A percentile compares a stretch with the other conserved stretches of the same genome.
phyloP scores from a whole-genome alignment of 1,139 yeast genomes.

The Kodamaea sp. region DNA sequence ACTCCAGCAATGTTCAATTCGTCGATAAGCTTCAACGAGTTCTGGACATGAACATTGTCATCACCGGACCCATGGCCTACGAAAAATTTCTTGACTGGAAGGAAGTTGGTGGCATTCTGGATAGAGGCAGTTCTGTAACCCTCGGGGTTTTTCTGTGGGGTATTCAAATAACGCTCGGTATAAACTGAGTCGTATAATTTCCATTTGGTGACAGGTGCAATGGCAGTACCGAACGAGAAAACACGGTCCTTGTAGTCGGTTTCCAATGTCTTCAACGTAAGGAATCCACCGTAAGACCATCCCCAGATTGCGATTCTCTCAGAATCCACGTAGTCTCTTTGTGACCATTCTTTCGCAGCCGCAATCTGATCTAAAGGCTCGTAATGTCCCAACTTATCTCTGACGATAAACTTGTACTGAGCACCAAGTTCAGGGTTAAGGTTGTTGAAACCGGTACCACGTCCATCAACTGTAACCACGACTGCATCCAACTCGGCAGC shows the following conservation, averaged over 20 bases:
- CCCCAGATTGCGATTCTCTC: conserved; percentile 74
- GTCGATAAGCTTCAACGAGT: conserved; percentile 65
- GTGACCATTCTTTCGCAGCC: conserved; percentile 63
- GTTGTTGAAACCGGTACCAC: conserved; percentile 75
- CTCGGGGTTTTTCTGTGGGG: conserved; percentile 60
- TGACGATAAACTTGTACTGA: conserved; percentile 60
- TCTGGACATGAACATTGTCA: conserved; percentile 80
- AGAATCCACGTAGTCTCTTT: conserved; percentile 56
- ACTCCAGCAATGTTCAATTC: conserved; percentile 55
- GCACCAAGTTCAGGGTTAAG: conserved; percentile 36
- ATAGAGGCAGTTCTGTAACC: conserved; percentile 62
- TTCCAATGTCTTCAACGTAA: conserved; percentile 74
- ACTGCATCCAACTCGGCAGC: conserved; percentile 70
- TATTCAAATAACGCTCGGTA: conserved; percentile 76
- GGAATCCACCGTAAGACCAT: conserved; percentile 83
- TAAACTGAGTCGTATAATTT: conserved; percentile 71
- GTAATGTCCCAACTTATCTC: conserved; percentile 64
- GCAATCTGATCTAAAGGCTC: conserved; percentile 72
- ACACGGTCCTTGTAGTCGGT: conserved; percentile 56
- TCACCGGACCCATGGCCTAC: conserved; percentile 82
- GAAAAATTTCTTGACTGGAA: conserved; percentile 58
- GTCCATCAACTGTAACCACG: conserved; percentile 79
- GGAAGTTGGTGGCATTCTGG: conserved; percentile 46
- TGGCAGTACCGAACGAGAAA: conserved; percentile 71
- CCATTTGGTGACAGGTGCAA: conserved; percentile 86